phyloP scores from a whole-genome alignment of 164 flowering plant species.

The Umbellularia californica region DNA sequence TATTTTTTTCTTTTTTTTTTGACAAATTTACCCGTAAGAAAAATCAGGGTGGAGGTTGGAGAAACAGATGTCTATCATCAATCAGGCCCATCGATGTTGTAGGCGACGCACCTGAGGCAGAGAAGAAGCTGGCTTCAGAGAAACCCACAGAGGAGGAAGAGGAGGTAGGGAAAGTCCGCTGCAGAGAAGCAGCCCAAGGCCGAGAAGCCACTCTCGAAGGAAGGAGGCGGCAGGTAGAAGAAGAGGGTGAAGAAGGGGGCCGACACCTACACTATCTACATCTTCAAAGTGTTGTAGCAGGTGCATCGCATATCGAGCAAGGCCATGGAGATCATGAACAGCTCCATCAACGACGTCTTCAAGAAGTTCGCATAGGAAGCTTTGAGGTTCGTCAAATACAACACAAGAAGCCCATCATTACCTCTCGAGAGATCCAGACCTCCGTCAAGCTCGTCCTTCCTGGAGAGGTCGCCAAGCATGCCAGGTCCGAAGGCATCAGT shows the following conservation, averaged over 20 bases:
- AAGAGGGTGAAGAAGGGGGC: constrained; percentile 24
- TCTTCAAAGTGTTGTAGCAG: constrained; percentile 27
- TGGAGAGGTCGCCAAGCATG: constrained; percentile 28
- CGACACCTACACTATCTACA: constrained; percentile 29
- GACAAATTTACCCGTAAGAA: too few relatives aligned
- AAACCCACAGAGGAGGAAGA: too few relatives aligned
- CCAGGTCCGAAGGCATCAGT: constrained; percentile 27
- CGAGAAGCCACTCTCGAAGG: constrained; percentile 23
- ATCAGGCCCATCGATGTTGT: too few relatives aligned
- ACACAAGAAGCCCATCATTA: constrained; percentile 27
- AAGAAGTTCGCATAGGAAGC: constrained; percentile 10
- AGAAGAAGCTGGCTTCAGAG: too few relatives aligned
- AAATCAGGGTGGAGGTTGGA: too few relatives aligned
- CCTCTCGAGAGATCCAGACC: constrained; percentile 30
- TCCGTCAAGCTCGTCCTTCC: constrained; percentile 25
- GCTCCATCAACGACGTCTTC: constrained; percentile 17
- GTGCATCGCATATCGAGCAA: constrained; percentile 22
- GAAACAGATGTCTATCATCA: too few relatives aligned
- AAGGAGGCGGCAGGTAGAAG: constrained; percentile 18
- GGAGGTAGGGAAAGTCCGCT: too few relatives aligned
- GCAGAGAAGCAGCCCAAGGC: constrained; percentile 14
- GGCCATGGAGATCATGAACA: neutral
- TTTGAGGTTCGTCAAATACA: constrained; percentile 9
- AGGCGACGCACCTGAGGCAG: too few relatives aligned
- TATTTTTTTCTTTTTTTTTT: too few relatives aligned